Evolutionary conservation across 495 filamentous ascomycete genomes (phyloP).

Genomic region (Penicillium salamii): DNA sequence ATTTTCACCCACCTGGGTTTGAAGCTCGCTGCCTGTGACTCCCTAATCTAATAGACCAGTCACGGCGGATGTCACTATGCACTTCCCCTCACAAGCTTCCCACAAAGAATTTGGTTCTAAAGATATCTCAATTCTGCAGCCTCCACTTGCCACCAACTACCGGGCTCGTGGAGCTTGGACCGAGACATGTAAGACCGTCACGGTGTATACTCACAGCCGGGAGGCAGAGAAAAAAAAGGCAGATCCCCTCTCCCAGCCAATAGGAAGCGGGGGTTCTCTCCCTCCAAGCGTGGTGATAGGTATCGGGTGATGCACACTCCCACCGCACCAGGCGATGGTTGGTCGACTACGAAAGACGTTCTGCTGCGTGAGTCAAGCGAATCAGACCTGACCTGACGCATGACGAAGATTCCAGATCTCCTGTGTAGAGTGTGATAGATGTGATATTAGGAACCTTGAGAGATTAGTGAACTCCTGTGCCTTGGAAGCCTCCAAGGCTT

Average conservation of each 20-base stretch:
- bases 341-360: too few relatives aligned
- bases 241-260: slow-evolving; percentile 12
- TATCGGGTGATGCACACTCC: slow-evolving; percentile 22
- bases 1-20: too few relatives aligned
- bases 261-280: slow-evolving; percentile 8
- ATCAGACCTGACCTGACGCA: slow-evolving; percentile 17
- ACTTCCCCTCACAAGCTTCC: too few relatives aligned
- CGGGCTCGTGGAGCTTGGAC: slow-evolving; percentile 5
- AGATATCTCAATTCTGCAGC: not conserved
- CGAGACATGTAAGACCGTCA: slow-evolving; percentile 3
- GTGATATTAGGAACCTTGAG: too few relatives aligned
- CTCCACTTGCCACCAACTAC: not conserved
- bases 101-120: not conserved
- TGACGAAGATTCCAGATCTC: slow-evolving; percentile 10
- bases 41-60: too few relatives aligned
- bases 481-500: slow-evolving; percentile 24
- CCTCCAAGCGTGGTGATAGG: slow-evolving; percentile 21
- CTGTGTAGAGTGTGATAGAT: slow-evolving; percentile 5
- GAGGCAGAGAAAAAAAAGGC: not conserved
- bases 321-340: too few relatives aligned
- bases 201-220: not conserved
- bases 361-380: slow-evolving; percentile 9
- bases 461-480: slow-evolving; percentile 13
- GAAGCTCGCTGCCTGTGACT: not conserved
- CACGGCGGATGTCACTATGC: not conserved